Evolutionary conservation across 2,329 filamentous ascomycete genomes (phyloP), one percentile per base, ranked within the genome.

Genomic region (Sporothrix humicola): DNA sequence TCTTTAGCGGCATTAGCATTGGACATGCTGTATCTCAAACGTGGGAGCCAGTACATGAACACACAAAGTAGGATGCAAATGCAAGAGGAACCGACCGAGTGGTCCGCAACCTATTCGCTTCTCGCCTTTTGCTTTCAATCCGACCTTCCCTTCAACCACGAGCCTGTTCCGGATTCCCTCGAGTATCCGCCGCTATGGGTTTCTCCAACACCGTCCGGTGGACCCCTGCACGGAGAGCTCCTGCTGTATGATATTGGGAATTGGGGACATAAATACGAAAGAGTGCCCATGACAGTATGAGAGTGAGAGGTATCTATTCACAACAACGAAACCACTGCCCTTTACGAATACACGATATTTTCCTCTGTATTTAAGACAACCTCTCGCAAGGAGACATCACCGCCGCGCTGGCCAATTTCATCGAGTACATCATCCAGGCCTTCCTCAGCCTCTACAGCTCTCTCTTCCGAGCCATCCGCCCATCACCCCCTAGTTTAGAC

Each of bases 181-280:
- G 3, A 26, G 31, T 3, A 26, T 48, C 65, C 69, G 50, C 31
- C 58, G 66, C 50, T 8, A 68, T 75, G 75, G 75, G 73, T 63
- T 76, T 76, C 75, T 76, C 75, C 75, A 76, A 76, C 72, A 69
- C 54, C 73, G 75, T 76, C 75, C 75, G 75, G 37, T 61, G 70
- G 72, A 48, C 61, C 8, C 15, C 42, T 42, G 23, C n/a, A 10
- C 20, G 6, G 5, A 13, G 20, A 3, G 13, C 2, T 2, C 50
- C 52, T 31, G 2, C 9, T 15, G 0, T 17, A 3, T 2, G 13
- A 12, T 13, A n/a, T 7, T 9, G 12, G 13, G 23, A 52, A 20
- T 7, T 6, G 4, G 7, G 7, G n/a, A 68, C 9, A 68, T 68
- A 68, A 68, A 52, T 68, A 68, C 5, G 15, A 26, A 31, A 26